Base-by-base conservation (phyloP, 345 rosid species). In the Cochlearia excelsa region DNA sequence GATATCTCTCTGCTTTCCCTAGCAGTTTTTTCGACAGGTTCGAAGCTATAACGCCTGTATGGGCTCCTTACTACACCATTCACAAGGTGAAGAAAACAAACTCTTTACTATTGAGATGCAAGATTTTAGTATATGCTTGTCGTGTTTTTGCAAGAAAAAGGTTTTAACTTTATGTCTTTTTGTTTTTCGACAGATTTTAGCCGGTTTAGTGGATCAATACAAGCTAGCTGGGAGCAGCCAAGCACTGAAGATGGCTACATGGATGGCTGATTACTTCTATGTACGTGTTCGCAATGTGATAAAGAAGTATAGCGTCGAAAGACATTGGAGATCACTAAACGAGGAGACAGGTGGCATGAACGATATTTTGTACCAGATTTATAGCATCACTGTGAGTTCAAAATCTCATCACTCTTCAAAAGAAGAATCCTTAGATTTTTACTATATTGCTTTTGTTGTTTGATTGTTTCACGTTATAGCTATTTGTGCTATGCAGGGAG, bases 51-150 rank as follows among this genome's bases (percentile, higher is more conserved):
- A 66, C 63, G 47, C 87, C 87, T 33, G 97, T 93, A 3, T 93
- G 99, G 97, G 99, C 99, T 67, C 97, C 99, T 9, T 93, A 93
- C 70, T 93, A 93, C 70, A 93, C 97, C 49, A 83, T 93, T 61
- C 97, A 93, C 80, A 93, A 93, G 91, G 95, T 86, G 53, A 39
- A 54, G 0, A 16, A 16, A 16, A 16, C 23, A 16, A 16, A 16
- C 23, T 16, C 23, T 16, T 16, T 16, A 16, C 23, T 16, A 16
- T 16, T 16, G 23, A 16, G 23, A 16, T 16, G 23, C 0, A 16
- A 16, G 23, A 16, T 16, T 43, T 53, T 49, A 49, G 26, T 57
- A 16, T 42, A 49, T 23, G 48, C 28, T 7, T 59, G 41, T 60
- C 30, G 33, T 16, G 23, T 16, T 16, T 29, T 34, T 41, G 28